Base-by-base conservation (phyloP, 2,329 filamentous ascomycete genomes). In the Polychaeton citri region DNA sequence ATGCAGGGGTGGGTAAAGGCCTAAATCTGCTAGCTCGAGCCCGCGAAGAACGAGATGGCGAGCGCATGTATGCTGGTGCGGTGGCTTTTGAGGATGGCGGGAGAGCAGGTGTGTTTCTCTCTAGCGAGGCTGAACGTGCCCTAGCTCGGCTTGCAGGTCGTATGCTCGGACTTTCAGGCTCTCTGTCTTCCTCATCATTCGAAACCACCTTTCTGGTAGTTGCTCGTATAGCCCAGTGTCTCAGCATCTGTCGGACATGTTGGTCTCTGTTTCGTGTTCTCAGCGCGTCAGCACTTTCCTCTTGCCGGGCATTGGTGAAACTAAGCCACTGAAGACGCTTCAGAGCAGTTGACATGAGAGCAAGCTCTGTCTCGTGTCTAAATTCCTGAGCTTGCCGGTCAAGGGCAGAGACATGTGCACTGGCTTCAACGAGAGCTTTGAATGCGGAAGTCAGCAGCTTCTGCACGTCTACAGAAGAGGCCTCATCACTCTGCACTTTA, bases 311-410 rank as follows among this genome's bases (percentile, higher is more conserved):
- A 4, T 71, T 55, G 28, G 72, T 70, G 54, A 76, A 76, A 2
- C 71, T 57, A 6, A 65, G 65, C 54, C 74, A 69, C 36, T 69
- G 72, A n/a, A 76, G 55, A 46, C 66, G 71, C 48, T 69, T 71
- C 38, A 76, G 55, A 17, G 61, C 62, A 10, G 55, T 57, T 8
- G 61, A 59, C 10, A 70, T 65, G 3, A 64, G 54, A 17, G 62
- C 55, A 9, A 69, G 61, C 4, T 65, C 54, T 30, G 63, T 65
- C 38, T 68, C 59, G 18, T 64, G 61, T 34, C 62, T 51, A 21
- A 72, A 58, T 1, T 57, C 52, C 3, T 58, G 40, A 9, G 72
- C 72, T 47, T 66, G 61, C 17, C 62, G 36, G 2, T 60, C 50
- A 37, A 61, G 42, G 0, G 44, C 43, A 6, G 17, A 24, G 5